Percentiles rank a stretch among this genome's conserved stretches.
Conservation (phyloP, 768 basidiomycete genomes). For the Collybia mongolica region DNA sequence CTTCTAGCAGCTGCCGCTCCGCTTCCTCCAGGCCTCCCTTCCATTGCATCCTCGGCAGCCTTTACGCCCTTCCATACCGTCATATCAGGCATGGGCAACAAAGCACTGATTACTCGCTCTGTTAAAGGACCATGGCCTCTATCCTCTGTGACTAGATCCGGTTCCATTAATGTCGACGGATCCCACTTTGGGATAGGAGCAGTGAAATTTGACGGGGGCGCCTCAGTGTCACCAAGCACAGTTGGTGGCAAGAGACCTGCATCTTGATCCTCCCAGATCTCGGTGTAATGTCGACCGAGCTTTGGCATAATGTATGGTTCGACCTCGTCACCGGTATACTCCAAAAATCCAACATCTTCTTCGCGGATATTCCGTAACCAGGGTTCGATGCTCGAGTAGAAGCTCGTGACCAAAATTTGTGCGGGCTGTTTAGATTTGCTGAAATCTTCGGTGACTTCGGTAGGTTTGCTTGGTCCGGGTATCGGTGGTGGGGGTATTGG, state of each 20-base stretch:
- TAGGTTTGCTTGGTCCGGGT: slow-evolving; percentile 82
- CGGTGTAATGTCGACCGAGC: slow-evolving; percentile 83
- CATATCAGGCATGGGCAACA: slow-evolving; percentile 68
- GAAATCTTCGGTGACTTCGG: slow-evolving; percentile 86
- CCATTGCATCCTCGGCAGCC: slow-evolving; percentile 83
- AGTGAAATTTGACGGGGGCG: slow-evolving; percentile 35
- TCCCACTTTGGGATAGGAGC: slow-evolving; percentile 76
- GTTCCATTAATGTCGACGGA: slow-evolving; percentile 75
- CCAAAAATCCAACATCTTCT: slow-evolving; percentile 93
- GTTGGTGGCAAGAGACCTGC: slow-evolving; percentile 34
- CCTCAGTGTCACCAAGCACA: slow-evolving; percentile 27
- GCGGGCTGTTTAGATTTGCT: slow-evolving; percentile 76
- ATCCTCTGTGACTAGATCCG: slow-evolving; percentile 68
- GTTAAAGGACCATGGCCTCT: slow-evolving; percentile 86
- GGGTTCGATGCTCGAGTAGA: slow-evolving; percentile 86
- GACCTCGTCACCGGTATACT: slow-evolving; percentile 87
- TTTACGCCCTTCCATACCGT: slow-evolving; percentile 75
- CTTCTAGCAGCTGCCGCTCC: slow-evolving; percentile 73
- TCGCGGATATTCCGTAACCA: slow-evolving; percentile 89
- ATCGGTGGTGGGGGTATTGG: slow-evolving; percentile 60
- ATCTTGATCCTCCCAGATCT: slow-evolving; percentile 95
- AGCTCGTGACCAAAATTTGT: slow-evolving; percentile 72
- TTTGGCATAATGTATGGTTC: slow-evolving; percentile 86
- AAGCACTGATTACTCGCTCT: slow-evolving; percentile 76
- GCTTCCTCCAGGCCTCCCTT: slow-evolving; percentile 77